phyloP scores from a whole-genome alignment of 371 early-diverging fungal genomes.

The Zychaea mexicana region DNA sequence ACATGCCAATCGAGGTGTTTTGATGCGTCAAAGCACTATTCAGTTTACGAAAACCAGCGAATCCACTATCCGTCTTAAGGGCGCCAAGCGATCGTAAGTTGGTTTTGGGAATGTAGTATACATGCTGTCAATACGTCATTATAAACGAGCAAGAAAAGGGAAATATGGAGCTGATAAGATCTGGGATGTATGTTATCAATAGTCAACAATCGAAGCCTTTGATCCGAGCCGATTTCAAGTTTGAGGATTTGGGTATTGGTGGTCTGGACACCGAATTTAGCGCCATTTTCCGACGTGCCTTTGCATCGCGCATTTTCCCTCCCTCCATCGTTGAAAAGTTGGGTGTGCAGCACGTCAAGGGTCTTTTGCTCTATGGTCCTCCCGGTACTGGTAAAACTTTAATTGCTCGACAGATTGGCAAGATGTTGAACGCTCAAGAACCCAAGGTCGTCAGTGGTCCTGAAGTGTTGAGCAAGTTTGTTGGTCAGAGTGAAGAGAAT shows the following conservation, averaged over 20 bases:
- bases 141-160: neutral
- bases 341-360: constrained; percentile 96
- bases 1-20: constrained; percentile 62
- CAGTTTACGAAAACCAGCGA: constrained; percentile 71
- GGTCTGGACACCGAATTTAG: constrained; percentile 98
- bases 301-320: constrained; percentile 99
- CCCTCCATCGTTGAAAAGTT: constrained; percentile 94
- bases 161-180: neutral
- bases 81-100: constrained; percentile 61
- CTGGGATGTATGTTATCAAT: too few relatives aligned
- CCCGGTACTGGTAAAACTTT: constrained; percentile 99
- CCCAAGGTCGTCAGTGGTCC: constrained; percentile 99
- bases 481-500: constrained; percentile 99
- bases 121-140: too few relatives aligned
- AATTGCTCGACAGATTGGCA: constrained; percentile 99
- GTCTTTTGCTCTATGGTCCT: constrained; percentile 88
- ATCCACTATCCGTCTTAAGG: constrained; percentile 78
- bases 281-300: constrained; percentile 98
- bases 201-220: constrained; percentile 53
- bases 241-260: constrained; percentile 99
- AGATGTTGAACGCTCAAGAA: constrained; percentile 96
- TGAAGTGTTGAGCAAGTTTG: constrained; percentile 98
- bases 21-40: constrained; percentile 73
- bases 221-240: constrained; percentile 95
- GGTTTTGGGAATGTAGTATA: neutral